These are phyloP conservation scores for Kodamaea jinghongensis DNA, from an alignment of 805 yeast species.

Conservation along the genomic window DNA sequence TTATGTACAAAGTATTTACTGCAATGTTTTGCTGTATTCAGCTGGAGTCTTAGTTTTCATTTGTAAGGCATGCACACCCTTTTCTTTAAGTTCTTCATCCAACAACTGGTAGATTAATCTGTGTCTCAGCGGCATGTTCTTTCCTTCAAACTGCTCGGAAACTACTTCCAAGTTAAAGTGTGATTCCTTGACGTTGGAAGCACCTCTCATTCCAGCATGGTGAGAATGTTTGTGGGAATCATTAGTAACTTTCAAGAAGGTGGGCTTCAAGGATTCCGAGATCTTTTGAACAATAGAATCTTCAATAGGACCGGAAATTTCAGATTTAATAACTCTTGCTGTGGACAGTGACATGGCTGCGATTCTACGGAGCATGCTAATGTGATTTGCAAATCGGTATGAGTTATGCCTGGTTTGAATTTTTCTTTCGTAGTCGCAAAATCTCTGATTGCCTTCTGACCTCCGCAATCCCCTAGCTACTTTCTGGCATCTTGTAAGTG, in stretches of 20 bases:
- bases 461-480: no score
- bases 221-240: slow-evolving; percentile 88
- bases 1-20: no score
- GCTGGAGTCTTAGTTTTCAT: slow-evolving; percentile 71
- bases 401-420: no score
- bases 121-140: slow-evolving; percentile 71
- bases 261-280: slow-evolving; percentile 41
- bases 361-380: slow-evolving; percentile 8
- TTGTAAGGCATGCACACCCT: slow-evolving; percentile 87
- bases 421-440: neutral
- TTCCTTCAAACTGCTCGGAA: slow-evolving; percentile 64
- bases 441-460: no score
- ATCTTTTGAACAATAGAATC: slow-evolving; percentile 46
- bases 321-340: slow-evolving; percentile 14
- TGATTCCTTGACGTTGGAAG: slow-evolving; percentile 69
- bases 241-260: slow-evolving; percentile 54
- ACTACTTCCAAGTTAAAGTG: slow-evolving; percentile 78
- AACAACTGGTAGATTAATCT: slow-evolving; percentile 66
- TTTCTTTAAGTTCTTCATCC: slow-evolving; percentile 64
- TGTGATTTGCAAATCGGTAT: no score
- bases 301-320: slow-evolving; percentile 48
- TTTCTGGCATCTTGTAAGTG: slow-evolving; percentile 4
- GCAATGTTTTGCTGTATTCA: slow-evolving; percentile 6
- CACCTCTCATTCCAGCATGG: slow-evolving; percentile 78
- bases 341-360: slow-evolving; percentile 8